A percentile compares a stretch with the other conserved stretches of the same genome.
Evolutionary conservation across 2,329 filamentous ascomycete species (phyloP).

Genomic region (Macrophomina pseudophaseolina): DNA sequence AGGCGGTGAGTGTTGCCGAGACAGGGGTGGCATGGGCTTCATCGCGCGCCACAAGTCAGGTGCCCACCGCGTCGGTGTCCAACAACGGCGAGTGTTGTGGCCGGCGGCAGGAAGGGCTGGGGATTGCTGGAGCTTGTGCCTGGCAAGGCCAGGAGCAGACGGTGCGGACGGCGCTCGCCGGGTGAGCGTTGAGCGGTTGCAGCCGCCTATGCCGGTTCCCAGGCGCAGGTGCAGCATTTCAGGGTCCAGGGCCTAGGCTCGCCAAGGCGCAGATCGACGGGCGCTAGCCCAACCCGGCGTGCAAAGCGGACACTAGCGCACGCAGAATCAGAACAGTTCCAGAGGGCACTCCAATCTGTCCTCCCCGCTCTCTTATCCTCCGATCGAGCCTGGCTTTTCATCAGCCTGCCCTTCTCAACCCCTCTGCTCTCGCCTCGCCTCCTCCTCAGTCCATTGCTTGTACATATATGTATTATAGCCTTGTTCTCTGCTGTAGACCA

Average conservation of each 20-base stretch:
- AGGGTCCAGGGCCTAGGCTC: constrained; percentile 13
- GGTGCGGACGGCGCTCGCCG: background rate
- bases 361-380: background rate
- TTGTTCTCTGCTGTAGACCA: background rate
- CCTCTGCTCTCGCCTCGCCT: background rate
- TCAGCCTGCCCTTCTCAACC: background rate
- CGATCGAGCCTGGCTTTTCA: background rate
- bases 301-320: constrained; percentile 11
- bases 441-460: background rate
- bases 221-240: background rate
- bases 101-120: too few relatives aligned
- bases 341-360: too few relatives aligned
- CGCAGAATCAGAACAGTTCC: constrained; percentile 2
- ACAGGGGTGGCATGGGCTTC: background rate
- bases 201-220: background rate
- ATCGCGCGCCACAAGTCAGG: background rate
- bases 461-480: constrained; percentile 20
- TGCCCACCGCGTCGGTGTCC: too few relatives aligned
- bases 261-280: constrained; percentile 21
- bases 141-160: background rate
- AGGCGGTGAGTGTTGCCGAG: constrained; percentile 10
- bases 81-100: too few relatives aligned
- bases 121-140: too few relatives aligned
- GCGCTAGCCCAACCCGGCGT: constrained; percentile 2
- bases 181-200: background rate